Evolutionary conservation across 31 red algal species (phyloP).

Genomic region (Odonthalia washingtoniensis): DNA sequence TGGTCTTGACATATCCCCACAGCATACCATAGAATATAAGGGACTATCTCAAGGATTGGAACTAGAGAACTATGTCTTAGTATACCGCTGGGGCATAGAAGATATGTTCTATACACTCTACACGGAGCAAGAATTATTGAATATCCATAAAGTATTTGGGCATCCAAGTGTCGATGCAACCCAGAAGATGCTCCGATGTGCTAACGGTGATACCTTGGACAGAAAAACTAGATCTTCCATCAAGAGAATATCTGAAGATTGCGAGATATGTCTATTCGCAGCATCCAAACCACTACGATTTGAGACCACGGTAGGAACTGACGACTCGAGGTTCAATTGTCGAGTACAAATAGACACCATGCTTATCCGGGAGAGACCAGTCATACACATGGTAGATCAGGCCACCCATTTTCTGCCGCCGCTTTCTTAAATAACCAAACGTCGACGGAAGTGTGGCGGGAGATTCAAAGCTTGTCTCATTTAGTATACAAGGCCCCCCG

Average conservation of each 20-base stretch:
- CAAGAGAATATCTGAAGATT: background rate
- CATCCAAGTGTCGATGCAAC: background rate
- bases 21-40: background rate
- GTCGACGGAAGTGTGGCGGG: too few species aligned
- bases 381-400: background rate
- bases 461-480: too few species aligned
- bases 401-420: background rate
- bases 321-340: too few species aligned
- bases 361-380: background rate
- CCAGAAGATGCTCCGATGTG: background rate
- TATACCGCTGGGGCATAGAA: background rate
- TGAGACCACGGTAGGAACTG: background rate
- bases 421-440: too few species aligned
- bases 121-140: background rate
- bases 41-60: background rate
- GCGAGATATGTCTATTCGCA: background rate
- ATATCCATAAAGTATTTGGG: background rate
- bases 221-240: background rate
- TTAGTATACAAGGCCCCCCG: too few species aligned
- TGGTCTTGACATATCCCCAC: background rate
- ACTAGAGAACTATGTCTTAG: too few species aligned
- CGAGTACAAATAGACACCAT: constrained; percentile 3
- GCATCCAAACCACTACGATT: background rate
- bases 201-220: background rate
- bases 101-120: background rate